These are phyloP conservation scores for Marchantia polymorpha DNA, from an alignment of 225 moss, liverwort and hornwort species.

Conservation along the genomic window DNA sequence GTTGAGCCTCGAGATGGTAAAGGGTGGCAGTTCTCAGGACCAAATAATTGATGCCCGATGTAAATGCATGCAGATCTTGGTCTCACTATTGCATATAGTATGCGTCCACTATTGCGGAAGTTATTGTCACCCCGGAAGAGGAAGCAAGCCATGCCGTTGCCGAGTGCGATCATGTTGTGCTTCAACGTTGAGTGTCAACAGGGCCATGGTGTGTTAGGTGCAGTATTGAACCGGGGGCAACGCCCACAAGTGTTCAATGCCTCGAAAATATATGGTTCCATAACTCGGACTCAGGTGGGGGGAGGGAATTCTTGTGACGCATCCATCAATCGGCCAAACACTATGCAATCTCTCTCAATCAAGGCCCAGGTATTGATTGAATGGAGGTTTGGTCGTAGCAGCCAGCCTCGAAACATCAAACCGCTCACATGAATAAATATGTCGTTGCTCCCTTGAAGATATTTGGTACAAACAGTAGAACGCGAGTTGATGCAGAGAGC, in stretches of 20 bases:
- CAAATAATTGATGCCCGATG: background rate
- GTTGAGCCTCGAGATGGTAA: background rate
- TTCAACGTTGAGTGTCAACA: background rate
- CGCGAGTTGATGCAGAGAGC: no score
- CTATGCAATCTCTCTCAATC: background rate
- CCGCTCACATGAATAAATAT: no score
- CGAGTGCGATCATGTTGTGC: background rate
- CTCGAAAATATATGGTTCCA: background rate
- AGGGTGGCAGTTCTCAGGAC: background rate
- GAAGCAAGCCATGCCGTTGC: no score
- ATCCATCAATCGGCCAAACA: background rate
- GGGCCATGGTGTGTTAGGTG: conserved; percentile 3
- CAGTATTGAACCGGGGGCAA: background rate
- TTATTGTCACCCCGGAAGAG: background rate
- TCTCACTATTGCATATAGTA: background rate
- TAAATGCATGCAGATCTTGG: background rate
- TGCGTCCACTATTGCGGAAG: background rate
- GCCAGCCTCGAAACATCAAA: no score
- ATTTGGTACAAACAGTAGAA: no score
- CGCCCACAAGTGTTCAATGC: background rate
- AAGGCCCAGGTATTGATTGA: no score
- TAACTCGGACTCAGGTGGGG: background rate
- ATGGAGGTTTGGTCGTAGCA: no score
- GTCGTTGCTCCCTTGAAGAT: no score
- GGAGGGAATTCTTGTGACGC: background rate